A percentile compares a stretch with the other conserved stretches of the same genome.
Conservation (phyloP, 805 yeast species). For the Lachancea quebecensis region DNA sequence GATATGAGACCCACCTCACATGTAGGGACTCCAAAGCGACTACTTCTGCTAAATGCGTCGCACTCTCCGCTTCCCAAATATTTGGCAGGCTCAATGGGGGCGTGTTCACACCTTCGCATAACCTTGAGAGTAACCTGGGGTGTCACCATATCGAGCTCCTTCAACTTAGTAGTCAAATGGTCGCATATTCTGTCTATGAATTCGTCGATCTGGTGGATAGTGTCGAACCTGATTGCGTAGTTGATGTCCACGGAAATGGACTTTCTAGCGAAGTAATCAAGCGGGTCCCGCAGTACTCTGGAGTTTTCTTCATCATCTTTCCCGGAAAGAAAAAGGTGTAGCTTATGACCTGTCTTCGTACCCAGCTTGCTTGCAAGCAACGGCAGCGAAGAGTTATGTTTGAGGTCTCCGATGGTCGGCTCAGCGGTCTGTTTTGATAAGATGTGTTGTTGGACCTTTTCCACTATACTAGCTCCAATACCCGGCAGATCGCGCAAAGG, state of each 20-base stretch:
- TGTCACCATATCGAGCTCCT: constrained; percentile 42
- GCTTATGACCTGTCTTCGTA: constrained; percentile 56
- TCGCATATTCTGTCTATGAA: constrained; percentile 53
- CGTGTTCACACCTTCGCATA: constrained; percentile 54
- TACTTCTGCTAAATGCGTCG: constrained; percentile 52
- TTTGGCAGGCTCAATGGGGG: constrained; percentile 72
- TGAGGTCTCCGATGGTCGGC: constrained; percentile 35
- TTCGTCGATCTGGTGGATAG: constrained; percentile 50
- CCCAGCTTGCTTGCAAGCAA: constrained; percentile 51
- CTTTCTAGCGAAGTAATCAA: constrained; percentile 49
- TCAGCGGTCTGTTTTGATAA: constrained; percentile 12
- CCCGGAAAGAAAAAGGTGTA: constrained; percentile 58
- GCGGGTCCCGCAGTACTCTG: constrained; percentile 43
- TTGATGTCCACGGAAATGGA: constrained; percentile 83
- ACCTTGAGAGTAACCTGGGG: constrained; percentile 57
- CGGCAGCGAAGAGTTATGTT: constrained; percentile 27
- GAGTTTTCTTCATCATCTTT: constrained; percentile 52
- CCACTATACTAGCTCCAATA: constrained; percentile 38
- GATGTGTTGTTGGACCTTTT: constrained; percentile 2
- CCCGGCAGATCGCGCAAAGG: constrained; percentile 50
- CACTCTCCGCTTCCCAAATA: constrained; percentile 81
- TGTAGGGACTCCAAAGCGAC: constrained; percentile 55
- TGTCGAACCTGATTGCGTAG: constrained; percentile 78
- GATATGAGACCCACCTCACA: constrained; percentile 54
- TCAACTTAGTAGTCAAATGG: constrained; percentile 53